Conservation (phyloP, 208 protist species). For the Leishmania tropica region DNA sequence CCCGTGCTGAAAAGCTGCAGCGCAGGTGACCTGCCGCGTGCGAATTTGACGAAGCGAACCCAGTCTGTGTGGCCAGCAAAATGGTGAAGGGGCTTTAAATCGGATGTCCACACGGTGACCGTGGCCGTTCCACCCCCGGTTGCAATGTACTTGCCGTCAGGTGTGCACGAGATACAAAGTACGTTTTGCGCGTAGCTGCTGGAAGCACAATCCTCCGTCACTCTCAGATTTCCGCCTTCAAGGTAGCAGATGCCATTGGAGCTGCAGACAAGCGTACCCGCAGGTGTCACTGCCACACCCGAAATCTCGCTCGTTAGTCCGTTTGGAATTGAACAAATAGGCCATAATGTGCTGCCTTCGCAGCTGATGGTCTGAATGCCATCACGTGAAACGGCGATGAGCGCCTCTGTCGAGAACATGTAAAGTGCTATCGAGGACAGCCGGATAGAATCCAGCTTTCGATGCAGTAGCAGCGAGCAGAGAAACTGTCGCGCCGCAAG, state of each 20-base stretch:
- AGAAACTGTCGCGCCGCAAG: slow-evolving; percentile 56
- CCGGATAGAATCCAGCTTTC: slow-evolving; percentile 52
- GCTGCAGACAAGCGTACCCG: slow-evolving; percentile 30
- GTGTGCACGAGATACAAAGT: slow-evolving; percentile 66
- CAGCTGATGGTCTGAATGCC: slow-evolving; percentile 67
- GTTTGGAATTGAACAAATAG: slow-evolving; percentile 29
- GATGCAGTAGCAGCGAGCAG: slow-evolving; percentile 40
- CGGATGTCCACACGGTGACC: slow-evolving; percentile 69
- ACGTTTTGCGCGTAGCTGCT: slow-evolving; percentile 53
- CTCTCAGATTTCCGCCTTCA: slow-evolving; percentile 6
- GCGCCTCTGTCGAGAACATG: slow-evolving; percentile 62
- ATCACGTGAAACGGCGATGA: slow-evolving; percentile 67
- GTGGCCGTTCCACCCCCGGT: slow-evolving; percentile 60
- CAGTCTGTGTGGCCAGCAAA: slow-evolving; percentile 82
- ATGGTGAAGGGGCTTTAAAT: slow-evolving; percentile 56
- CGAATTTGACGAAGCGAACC: slow-evolving; percentile 84
- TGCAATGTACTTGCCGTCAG: slow-evolving; percentile 62
- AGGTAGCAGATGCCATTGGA: slow-evolving; percentile 32
- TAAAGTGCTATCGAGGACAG: slow-evolving; percentile 48
- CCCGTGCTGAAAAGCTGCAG: slow-evolving; percentile 81
- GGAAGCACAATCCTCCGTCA: slow-evolving; percentile 24
- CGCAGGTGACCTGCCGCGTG: slow-evolving; percentile 24
- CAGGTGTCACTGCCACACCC: slow-evolving; percentile 42
- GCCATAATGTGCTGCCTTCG: slow-evolving; percentile 47
- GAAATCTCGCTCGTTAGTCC: slow-evolving; percentile 56